These are phyloP conservation scores for Quercus robur DNA, from an alignment of 306 rosid genomes.

Conservation along the genomic window DNA sequence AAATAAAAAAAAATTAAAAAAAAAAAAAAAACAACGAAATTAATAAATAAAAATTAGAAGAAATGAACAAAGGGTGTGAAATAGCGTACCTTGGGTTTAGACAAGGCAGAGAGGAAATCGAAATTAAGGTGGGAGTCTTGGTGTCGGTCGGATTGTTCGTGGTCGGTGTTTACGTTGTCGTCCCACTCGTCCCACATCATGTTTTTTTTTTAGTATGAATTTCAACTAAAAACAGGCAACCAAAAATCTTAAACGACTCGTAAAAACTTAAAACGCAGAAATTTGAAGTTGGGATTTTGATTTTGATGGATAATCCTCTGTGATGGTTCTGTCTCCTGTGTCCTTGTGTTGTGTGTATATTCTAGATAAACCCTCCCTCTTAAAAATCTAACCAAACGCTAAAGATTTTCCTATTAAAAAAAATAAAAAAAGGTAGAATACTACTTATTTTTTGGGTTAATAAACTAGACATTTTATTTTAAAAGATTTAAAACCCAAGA, in stretches of 20 bases:
- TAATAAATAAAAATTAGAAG: neutral
- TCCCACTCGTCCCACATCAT: constrained; percentile 63
- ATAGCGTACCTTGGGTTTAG: constrained; percentile 65
- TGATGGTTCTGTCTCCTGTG: neutral
- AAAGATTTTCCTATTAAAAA: too few relatives aligned
- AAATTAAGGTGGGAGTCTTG: constrained; percentile 46
- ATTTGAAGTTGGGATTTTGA: neutral
- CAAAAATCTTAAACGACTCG: too few relatives aligned
- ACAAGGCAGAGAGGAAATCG: constrained; percentile 57
- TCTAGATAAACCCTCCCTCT: neutral
- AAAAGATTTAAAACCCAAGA: too few relatives aligned
- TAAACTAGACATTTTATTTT: too few relatives aligned
- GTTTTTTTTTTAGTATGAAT: neutral
- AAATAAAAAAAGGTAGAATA: too few relatives aligned
- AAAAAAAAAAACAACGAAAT: neutral
- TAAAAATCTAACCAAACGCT: too few relatives aligned
- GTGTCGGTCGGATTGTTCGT: constrained; percentile 35
- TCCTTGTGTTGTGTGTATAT: constrained; percentile 24
- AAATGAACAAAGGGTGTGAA: neutral
- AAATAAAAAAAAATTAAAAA: neutral
- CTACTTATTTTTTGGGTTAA: too few relatives aligned
- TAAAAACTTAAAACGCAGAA: neutral
- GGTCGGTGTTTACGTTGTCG: constrained; percentile 8
- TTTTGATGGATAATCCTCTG: neutral
- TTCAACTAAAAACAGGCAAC: neutral